Evolutionary conservation across 169 alveolate genomes (phyloP).

Genomic region (Plasmodium inui): DNA sequence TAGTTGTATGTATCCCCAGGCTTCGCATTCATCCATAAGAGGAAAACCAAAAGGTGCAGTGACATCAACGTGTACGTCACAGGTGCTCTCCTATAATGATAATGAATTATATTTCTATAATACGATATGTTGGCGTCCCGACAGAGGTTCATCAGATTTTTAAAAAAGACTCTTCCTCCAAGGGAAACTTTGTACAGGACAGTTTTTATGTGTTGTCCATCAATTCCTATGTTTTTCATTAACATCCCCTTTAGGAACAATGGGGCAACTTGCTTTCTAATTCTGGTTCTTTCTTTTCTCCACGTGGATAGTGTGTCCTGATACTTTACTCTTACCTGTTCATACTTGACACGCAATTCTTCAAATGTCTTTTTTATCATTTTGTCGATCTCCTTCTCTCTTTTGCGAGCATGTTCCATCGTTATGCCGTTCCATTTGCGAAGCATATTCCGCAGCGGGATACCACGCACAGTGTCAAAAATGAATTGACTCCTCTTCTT

Average conservation of each 20-base stretch:
- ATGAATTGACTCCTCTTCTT: neutral
- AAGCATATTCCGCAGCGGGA: neutral
- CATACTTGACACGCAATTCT: neutral
- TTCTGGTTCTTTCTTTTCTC: neutral
- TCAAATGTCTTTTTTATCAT: neutral
- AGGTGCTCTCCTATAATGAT: conserved; percentile 21
- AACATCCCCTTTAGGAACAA: neutral
- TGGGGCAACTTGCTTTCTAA: neutral
- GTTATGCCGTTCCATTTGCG: neutral
- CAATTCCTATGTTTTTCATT: neutral
- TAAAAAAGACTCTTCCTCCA: neutral
- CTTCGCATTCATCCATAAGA: conserved; percentile 34
- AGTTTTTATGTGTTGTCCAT: neutral
- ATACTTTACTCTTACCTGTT: neutral
- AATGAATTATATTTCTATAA: neutral
- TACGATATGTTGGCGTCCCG: neutral
- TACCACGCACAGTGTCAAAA: neutral
- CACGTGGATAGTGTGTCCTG: neutral
- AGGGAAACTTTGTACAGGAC: neutral
- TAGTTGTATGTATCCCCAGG: conserved; percentile 1
- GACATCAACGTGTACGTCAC: conserved; percentile 32
- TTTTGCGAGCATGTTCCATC: neutral
- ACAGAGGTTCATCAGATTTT: neutral
- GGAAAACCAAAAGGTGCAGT: conserved; percentile 29
- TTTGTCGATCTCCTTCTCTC: neutral